phyloP scores from a whole-genome alignment of 2,329 filamentous ascomycete genomes.

The Penicillium concentricum region DNA sequence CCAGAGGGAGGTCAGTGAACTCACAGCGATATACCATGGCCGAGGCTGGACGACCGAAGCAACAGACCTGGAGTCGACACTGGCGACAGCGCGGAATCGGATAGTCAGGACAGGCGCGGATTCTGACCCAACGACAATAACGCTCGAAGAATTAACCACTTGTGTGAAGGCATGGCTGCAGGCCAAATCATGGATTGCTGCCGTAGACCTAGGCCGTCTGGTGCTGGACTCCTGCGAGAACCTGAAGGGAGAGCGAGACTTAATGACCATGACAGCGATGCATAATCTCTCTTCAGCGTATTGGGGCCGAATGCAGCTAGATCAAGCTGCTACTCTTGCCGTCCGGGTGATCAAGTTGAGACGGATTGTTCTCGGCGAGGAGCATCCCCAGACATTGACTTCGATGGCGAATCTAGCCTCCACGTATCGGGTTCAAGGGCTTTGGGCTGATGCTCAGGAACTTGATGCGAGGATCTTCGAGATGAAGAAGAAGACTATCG shows the following conservation, averaged over 20 bases:
- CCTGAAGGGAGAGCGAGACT: constrained; percentile 8
- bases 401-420: constrained; percentile 19
- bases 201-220: constrained; percentile 6
- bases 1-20: neutral
- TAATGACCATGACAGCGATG: constrained; percentile 15
- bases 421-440: constrained; percentile 12
- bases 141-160: constrained; percentile 1
- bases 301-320: constrained; percentile 11
- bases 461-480: constrained; percentile 11
- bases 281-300: constrained; percentile 13
- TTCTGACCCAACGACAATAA: neutral
- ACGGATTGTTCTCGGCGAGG: constrained; percentile 6
- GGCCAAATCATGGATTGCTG: constrained; percentile 6
- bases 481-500: constrained; percentile 7
- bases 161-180: constrained; percentile 5
- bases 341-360: constrained; percentile 4
- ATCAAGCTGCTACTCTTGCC: constrained; percentile 7
- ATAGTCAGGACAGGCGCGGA: neutral
- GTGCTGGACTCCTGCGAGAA: neutral
- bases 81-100: neutral
- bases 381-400: constrained; percentile 11
- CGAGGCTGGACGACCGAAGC: neutral
- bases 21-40: neutral
- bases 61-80: neutral
- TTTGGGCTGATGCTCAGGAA: constrained; percentile 4